Base-by-base conservation (phyloP, 2,329 filamentous ascomycete species). In the Botrytis byssoidea region DNA sequence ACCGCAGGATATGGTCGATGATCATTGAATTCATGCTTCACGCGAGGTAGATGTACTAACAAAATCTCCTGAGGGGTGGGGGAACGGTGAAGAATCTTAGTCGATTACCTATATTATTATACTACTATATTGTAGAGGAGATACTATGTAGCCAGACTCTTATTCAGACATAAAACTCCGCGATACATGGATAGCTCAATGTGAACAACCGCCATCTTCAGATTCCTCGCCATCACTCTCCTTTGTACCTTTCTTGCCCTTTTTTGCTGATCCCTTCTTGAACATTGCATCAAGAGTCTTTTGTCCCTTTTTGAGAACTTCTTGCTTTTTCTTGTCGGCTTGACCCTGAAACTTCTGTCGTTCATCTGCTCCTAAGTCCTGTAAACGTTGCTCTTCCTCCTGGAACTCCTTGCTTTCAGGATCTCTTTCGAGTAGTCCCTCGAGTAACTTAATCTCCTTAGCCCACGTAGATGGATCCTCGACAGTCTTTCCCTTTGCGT, bases 371-470 rank as follows among this genome's bases (percentile, higher is more conserved):
- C 96, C 96, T 79, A 88, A 85, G 55, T 87, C 89, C 74, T 91
- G 87, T 77, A 98, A 82, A 68, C 89, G 86, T 73, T 83, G 82
- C 77, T 94, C 93, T 70, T 93, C 83, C 20, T 85, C 82, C 77
- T 83, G 84, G 81, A 98, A 98, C 78, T 93, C 91, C 14, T 90
- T 86, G n/a, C 88, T 86, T 51, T 94, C 91, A 0, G 89, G 81
- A 81, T 98, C 92, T 89, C 95, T 93, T 12, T 91, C 95, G 59
- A 98, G 92, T 69, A 99, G 85, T 64, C 90, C 90, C 83, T 99
- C 96, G 8, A 99, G 87, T 76, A 98, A 85, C 85, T 98, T 98
- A 83, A 99, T 98, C 84, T 99, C 96, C 64, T 91, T 87, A 1
- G 95, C 94, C 95, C 95, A 98, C 25, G 98, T 87, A 71, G 88